A percentile compares a stretch with the other conserved stretches of the same genome.
Evolutionary conservation across 768 basidiomycete genomes (phyloP).

Genomic region (Gautieria morchelliformis): DNA sequence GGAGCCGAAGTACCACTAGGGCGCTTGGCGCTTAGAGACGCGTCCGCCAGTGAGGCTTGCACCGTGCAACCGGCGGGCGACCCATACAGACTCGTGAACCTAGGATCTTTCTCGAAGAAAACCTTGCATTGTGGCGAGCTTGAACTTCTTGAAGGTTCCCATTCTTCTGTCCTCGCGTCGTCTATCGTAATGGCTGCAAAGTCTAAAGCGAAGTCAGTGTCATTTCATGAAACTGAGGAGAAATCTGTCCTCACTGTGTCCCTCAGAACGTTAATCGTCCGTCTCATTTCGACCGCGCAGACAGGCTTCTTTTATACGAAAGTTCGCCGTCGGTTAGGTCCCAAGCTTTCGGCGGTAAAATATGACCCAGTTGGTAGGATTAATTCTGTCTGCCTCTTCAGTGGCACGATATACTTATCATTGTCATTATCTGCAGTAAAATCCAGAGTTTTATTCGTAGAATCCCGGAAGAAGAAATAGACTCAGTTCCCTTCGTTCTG

Average conservation of each 20-base stretch:
- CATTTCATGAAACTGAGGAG: neutral
- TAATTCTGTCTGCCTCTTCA: neutral
- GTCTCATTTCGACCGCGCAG: conserved; percentile 83
- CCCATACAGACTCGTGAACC: too few species aligned
- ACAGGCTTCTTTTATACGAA: conserved; percentile 91
- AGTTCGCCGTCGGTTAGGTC: conserved; percentile 59
- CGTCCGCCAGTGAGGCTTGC: too few species aligned
- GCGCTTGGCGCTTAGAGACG: too few species aligned
- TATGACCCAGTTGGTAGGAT: conserved; percentile 76
- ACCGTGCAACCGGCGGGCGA: too few species aligned
- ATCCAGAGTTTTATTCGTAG: conserved; percentile 7
- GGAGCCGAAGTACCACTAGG: too few species aligned
- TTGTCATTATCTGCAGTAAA: neutral
- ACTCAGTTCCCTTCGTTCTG: neutral
- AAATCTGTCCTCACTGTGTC: neutral
- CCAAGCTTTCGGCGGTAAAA: conserved; percentile 83
- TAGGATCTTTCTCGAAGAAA: too few species aligned
- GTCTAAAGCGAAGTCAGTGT: conserved; percentile 1
- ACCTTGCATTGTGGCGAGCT: too few species aligned
- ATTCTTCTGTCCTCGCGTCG: conserved; percentile 36
- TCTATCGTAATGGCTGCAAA: conserved; percentile 24
- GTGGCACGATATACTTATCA: neutral
- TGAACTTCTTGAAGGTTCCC: too few species aligned
- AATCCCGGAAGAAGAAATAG: conserved; percentile 5
- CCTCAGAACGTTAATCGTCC: conserved; percentile 70